Conservation (phyloP, 139 green algal genomes). For the Spirogloea muscicola region DNA sequence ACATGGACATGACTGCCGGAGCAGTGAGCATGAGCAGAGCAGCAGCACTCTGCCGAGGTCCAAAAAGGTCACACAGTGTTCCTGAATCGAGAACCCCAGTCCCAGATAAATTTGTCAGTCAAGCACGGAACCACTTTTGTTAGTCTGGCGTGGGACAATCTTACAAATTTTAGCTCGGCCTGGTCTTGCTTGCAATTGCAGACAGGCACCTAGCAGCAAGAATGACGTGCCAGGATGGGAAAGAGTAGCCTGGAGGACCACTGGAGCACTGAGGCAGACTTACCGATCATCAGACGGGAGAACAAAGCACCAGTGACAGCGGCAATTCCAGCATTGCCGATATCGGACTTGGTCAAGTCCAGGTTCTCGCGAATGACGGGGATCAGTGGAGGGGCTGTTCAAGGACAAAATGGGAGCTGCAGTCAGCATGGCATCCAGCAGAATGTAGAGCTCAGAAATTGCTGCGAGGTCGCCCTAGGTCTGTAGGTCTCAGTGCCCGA, state of each 20-base stretch:
- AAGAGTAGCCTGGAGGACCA: not conserved
- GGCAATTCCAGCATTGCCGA: slow-evolving; percentile 57
- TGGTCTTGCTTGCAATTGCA: not conserved
- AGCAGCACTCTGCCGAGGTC: slow-evolving; percentile 65
- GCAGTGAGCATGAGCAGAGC: slow-evolving; percentile 58
- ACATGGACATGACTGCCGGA: slow-evolving; percentile 63
- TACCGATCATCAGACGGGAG: slow-evolving; percentile 59
- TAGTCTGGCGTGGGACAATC: too few relatives aligned
- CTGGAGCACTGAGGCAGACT: not conserved
- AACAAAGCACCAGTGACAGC: slow-evolving; percentile 65
- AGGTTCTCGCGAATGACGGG: slow-evolving; percentile 80
- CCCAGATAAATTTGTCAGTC: too few relatives aligned
- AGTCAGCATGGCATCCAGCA: too few relatives aligned
- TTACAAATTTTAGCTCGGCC: not conserved
- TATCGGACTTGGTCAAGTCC: slow-evolving; percentile 65
- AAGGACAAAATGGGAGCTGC: too few relatives aligned
- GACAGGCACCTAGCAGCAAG: not conserved
- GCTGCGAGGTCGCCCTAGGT: too few relatives aligned
- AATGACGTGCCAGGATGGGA: not conserved
- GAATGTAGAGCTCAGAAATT: too few relatives aligned
- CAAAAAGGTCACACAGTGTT: slow-evolving; percentile 69
- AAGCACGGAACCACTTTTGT: too few relatives aligned
- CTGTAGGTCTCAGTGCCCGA: too few relatives aligned
- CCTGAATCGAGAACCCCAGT: too few relatives aligned
- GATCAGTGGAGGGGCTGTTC: slow-evolving; percentile 64